These are phyloP conservation scores for Hanseniaspora jakobsenii DNA, from an alignment of 805 yeast species.

Conservation along the genomic window DNA sequence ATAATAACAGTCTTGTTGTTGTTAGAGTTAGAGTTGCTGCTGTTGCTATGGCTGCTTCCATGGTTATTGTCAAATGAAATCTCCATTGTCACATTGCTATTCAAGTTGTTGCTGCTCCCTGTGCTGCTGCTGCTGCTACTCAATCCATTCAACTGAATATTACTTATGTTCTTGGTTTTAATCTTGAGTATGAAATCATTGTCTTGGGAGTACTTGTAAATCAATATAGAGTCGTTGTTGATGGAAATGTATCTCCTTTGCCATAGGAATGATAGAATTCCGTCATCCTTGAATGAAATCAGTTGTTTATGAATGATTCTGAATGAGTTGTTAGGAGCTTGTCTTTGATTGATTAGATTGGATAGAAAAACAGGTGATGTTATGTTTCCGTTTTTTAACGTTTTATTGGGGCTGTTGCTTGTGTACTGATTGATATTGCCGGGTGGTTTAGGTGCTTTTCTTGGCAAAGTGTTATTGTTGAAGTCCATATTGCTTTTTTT, in stretches of 20 bases:
- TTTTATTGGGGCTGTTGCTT: not conserved
- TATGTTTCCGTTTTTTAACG: too few species aligned
- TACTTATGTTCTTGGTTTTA: conserved; percentile 47
- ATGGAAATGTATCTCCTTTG: conserved; percentile 67
- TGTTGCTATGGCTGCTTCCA: too few species aligned
- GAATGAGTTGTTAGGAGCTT: conserved; percentile 37
- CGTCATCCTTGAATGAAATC: conserved; percentile 89
- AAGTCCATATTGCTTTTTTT: conserved; percentile 5
- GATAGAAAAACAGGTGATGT: not conserved
- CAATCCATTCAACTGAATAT: conserved; percentile 54
- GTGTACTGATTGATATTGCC: not conserved
- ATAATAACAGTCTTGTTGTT: conserved; percentile 9
- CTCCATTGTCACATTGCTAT: conserved; percentile 3
- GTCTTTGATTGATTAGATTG: not conserved
- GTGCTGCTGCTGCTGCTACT: not conserved
- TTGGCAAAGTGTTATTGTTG: conserved; percentile 1
- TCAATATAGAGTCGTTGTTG: conserved; percentile 59
- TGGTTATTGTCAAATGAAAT: conserved; percentile 8
- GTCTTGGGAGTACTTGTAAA: conserved; percentile 57
- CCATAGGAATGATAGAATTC: conserved; percentile 82
- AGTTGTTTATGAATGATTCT: conserved; percentile 25
- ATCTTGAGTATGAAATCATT: conserved; percentile 32
- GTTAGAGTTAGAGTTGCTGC: too few species aligned
- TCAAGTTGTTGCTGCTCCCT: not conserved
- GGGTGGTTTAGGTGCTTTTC: conserved; percentile 15